A percentile compares a stretch with the other conserved stretches of the same genome.
phyloP scores from a whole-genome alignment of 2,329 filamentous ascomycete genomes.

The Aureobasidium mangrovei region DNA sequence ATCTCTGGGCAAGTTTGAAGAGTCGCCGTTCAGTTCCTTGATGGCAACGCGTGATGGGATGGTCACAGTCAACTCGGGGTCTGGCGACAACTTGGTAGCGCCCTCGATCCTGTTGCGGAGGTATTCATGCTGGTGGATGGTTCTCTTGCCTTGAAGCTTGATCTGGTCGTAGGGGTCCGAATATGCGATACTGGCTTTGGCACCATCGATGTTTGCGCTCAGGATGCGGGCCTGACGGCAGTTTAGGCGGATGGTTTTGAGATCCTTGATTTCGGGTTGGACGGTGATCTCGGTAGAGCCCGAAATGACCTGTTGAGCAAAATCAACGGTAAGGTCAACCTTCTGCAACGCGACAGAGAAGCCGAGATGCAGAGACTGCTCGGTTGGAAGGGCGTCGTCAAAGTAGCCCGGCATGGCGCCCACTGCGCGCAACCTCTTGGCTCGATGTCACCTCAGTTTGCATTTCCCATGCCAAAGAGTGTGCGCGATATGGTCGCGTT shows the following conservation, averaged over 20 bases:
- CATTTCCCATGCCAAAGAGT: slow-evolving; percentile 13
- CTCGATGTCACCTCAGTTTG: slow-evolving; percentile 11
- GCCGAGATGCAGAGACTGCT: slow-evolving; percentile 28
- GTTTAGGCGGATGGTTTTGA: slow-evolving; percentile 50
- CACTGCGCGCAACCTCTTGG: slow-evolving; percentile 15
- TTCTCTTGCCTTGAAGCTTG: slow-evolving; percentile 52
- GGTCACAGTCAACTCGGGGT: slow-evolving; percentile 50
- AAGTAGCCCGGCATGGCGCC: slow-evolving; percentile 22
- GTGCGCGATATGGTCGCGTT: slow-evolving; percentile 11
- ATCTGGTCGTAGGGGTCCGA: slow-evolving; percentile 60
- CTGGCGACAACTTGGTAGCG: slow-evolving; percentile 42
- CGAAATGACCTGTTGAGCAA: slow-evolving; percentile 62
- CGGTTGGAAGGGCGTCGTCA: slow-evolving; percentile 18
- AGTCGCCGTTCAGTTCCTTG: slow-evolving; percentile 47
- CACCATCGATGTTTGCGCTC: slow-evolving; percentile 39
- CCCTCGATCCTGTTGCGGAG: slow-evolving; percentile 59
- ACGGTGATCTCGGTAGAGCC: slow-evolving; percentile 78
- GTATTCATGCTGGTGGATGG: slow-evolving; percentile 67
- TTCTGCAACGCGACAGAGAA: slow-evolving; percentile 70
- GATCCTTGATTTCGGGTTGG: slow-evolving; percentile 50
- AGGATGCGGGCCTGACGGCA: slow-evolving; percentile 54
- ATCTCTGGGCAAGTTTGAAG: slow-evolving; percentile 36
- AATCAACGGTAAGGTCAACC: slow-evolving; percentile 83
- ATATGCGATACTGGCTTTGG: slow-evolving; percentile 32
- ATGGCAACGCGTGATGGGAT: slow-evolving; percentile 55